Percentiles rank a stretch among this genome's conserved stretches.
Conservation (phyloP, 108 stramenopile species). For the Conticribra weissflogii region DNA sequence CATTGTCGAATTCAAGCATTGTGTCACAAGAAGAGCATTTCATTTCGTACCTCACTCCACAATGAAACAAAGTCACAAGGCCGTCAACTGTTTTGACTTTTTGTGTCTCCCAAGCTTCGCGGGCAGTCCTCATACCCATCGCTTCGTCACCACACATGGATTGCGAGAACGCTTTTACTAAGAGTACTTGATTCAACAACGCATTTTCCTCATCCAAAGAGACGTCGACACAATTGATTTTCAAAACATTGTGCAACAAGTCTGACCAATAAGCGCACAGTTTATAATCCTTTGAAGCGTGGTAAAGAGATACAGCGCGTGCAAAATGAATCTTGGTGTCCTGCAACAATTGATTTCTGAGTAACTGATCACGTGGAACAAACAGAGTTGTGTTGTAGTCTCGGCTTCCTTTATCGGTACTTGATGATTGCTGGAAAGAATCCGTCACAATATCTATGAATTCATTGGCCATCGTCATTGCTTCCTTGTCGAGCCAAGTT, state of each 20-base stretch:
- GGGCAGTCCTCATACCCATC: conserved; percentile 19
- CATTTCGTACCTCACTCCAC: conserved; percentile 30
- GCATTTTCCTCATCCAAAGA: conserved; percentile 11
- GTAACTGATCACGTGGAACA: conserved; percentile 9
- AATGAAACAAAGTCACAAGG: conserved; percentile 45
- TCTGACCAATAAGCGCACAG: conserved; percentile 37
- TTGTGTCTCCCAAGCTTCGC: conserved; percentile 44
- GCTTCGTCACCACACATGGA: conserved; percentile 36
- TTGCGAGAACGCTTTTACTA: conserved; percentile 40
- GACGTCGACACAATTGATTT: background rate
- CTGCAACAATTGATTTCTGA: conserved; percentile 16
- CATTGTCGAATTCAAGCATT: conserved; percentile 43
- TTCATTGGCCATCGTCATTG: conserved; percentile 20
- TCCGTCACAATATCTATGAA: conserved; percentile 19
- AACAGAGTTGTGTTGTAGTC: conserved; percentile 27
- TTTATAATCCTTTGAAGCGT: conserved; percentile 19
- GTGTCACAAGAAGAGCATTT: conserved; percentile 35
- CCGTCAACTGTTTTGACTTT: conserved; percentile 36
- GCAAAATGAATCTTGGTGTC: conserved; percentile 28
- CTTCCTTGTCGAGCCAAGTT: conserved; percentile 12
- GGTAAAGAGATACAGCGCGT: conserved; percentile 40
- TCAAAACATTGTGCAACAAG: conserved; percentile 16
- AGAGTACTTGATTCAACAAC: conserved; percentile 23
- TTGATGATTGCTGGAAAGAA: conserved; percentile 20
- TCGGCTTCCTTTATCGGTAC: background rate